Percentiles rank a stretch among this genome's conserved stretches.
These are phyloP conservation scores for Boletus reticuloceps DNA, from an alignment of 768 basidiomycete species.

Conservation along the genomic window DNA sequence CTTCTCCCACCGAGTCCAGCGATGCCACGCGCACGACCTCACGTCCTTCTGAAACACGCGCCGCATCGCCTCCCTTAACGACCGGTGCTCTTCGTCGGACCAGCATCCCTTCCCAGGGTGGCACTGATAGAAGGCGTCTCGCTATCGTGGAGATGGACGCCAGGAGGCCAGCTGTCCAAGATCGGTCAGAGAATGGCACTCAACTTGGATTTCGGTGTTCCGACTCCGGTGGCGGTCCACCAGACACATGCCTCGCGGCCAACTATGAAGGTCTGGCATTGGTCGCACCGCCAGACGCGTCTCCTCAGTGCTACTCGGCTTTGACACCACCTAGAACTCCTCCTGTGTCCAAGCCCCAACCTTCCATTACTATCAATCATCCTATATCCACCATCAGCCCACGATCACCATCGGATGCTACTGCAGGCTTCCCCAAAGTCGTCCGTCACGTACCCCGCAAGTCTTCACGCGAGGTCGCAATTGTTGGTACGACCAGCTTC, in stretches of 20 bases:
- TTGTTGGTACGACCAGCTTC: conserved; percentile 45
- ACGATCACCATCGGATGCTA: conserved; percentile 50
- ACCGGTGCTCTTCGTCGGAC: conserved; percentile 41
- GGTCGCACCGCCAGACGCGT: conserved; percentile 71
- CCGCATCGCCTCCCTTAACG: conserved; percentile 27
- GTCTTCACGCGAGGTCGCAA: conserved; percentile 48
- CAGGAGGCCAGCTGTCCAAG: conserved; percentile 19
- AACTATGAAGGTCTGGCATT: conserved; percentile 51
- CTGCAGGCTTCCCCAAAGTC: conserved; percentile 26
- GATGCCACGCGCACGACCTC: conserved; percentile 20
- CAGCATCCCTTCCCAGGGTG: conserved; percentile 55
- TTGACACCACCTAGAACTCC: conserved; percentile 52
- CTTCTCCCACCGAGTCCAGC: conserved; percentile 53
- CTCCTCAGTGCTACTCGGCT: conserved; percentile 49
- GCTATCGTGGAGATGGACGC: conserved; percentile 64
- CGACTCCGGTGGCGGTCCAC: conserved; percentile 28
- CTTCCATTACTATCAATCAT: conserved; percentile 14
- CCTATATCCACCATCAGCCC: conserved; percentile 30
- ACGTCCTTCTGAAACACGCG: conserved; percentile 15
- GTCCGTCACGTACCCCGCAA: conserved; percentile 41
- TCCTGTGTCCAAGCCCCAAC: conserved; percentile 32
- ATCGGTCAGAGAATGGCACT: conserved; percentile 24
- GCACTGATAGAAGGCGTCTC: conserved; percentile 61
- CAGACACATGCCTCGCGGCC: conserved; percentile 36
- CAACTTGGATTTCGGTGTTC: conserved; percentile 11